Conservation (phyloP, 805 yeast genomes). For the Candida stauntonica region DNA sequence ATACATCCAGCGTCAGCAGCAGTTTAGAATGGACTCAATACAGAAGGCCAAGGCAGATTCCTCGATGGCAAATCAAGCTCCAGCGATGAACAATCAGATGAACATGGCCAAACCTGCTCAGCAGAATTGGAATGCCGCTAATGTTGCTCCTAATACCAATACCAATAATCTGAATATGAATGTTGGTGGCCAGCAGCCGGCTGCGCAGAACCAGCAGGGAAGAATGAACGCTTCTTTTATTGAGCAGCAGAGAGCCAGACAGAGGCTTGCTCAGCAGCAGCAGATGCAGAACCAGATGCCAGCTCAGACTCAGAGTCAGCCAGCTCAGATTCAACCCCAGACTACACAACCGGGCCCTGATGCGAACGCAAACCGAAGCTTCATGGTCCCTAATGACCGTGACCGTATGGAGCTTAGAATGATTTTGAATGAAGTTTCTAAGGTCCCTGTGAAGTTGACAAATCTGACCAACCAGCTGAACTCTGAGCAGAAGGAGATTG, state of each 20-base stretch:
- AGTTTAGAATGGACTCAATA: constrained; percentile 14
- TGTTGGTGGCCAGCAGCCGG: constrained; percentile 3
- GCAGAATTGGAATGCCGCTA: constrained; percentile 10
- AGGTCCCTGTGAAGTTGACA: constrained; percentile 59
- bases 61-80: neutral
- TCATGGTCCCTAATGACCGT: constrained; percentile 47
- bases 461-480: constrained; percentile 60
- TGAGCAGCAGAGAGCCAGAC: constrained; percentile 15
- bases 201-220: constrained; percentile 8
- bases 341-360: constrained; percentile 2
- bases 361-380: constrained; percentile 6
- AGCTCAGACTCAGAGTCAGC: constrained; percentile 9
- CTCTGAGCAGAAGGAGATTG: constrained; percentile 59
- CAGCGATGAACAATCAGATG: constrained; percentile 2
- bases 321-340: constrained; percentile 9
- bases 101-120: constrained; percentile 1
- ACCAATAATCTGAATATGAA: constrained; percentile 1
- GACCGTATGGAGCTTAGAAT: constrained; percentile 58
- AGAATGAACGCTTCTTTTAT: constrained; percentile 12
- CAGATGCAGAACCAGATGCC: constrained; percentile 8
- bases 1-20: constrained; percentile 25
- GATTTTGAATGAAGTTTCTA: constrained; percentile 65
- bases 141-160: neutral
- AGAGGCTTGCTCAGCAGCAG: constrained; percentile 18
- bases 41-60: constrained; percentile 2